A percentile compares a stretch with the other conserved stretches of the same genome.
Conservation (phyloP, 768 basidiomycete species). For the Suillus fuscotomentosus region DNA sequence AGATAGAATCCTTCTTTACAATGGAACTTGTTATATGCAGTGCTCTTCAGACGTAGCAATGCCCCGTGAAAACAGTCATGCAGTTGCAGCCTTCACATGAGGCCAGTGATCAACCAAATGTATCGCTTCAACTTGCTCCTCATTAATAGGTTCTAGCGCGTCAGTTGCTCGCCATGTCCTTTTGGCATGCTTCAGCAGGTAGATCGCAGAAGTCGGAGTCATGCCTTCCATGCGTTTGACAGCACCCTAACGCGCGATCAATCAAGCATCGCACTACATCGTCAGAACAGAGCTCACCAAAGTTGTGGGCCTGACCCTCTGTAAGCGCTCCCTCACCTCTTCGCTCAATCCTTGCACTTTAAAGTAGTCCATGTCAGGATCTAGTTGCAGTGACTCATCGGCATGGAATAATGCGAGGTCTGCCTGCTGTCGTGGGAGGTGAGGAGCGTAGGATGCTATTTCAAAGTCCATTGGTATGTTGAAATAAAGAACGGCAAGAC, state of each 20-base stretch:
- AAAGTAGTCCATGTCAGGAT: slow-evolving; percentile 69
- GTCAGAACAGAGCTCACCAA: slow-evolving; percentile 45
- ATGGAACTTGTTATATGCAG: not conserved
- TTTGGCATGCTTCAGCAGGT: slow-evolving; percentile 62
- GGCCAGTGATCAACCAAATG: not conserved
- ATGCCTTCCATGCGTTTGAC: slow-evolving; percentile 94
- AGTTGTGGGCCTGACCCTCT: slow-evolving; percentile 59
- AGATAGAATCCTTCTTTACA: not conserved
- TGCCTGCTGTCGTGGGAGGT: slow-evolving; percentile 69
- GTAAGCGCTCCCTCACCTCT: slow-evolving; percentile 70
- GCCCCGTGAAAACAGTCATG: not conserved
- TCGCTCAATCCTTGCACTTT: slow-evolving; percentile 66
- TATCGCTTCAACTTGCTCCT: not conserved
- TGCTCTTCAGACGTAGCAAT: not conserved
- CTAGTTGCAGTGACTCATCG: slow-evolving; percentile 71
- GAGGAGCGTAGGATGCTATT: slow-evolving; percentile 59
- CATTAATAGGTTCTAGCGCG: not conserved
- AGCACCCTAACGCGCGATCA: slow-evolving; percentile 57
- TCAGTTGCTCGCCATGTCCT: slow-evolving; percentile 26
- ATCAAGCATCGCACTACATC: not conserved
- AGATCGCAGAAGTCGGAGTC: slow-evolving; percentile 76
- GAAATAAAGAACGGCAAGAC: not conserved
- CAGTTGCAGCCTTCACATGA: not conserved
- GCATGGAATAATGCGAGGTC: slow-evolving; percentile 73
- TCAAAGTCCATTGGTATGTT: slow-evolving; percentile 2